Conservation (phyloP, 2,329 filamentous ascomycete genomes). For the Teratosphaeria destructans region DNA sequence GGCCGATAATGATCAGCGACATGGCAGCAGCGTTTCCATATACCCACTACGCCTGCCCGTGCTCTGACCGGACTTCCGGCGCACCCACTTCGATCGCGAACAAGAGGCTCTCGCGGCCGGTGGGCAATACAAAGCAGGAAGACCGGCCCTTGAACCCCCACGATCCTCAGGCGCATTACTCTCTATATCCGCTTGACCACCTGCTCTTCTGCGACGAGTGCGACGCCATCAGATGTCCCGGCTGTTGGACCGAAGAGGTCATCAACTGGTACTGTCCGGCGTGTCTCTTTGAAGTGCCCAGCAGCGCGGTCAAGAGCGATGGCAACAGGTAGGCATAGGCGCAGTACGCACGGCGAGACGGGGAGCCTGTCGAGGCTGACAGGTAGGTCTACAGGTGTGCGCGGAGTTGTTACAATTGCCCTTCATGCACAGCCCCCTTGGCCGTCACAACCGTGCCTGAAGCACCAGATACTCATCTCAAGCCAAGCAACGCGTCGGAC, state of each 20-base stretch:
- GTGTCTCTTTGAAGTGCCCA: slow-evolving; percentile 92
- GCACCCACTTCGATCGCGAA: slow-evolving; percentile 26
- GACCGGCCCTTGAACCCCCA: slow-evolving; percentile 78
- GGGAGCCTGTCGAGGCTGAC: slow-evolving; percentile 3
- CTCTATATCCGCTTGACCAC: slow-evolving; percentile 84
- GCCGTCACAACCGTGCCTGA: slow-evolving; percentile 61
- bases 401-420: slow-evolving; percentile 91
- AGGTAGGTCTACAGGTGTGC: slow-evolving; percentile 43
- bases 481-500: slow-evolving; percentile 10
- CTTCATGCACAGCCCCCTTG: slow-evolving; percentile 73
- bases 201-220: slow-evolving; percentile 96
- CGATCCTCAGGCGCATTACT: slow-evolving; percentile 76
- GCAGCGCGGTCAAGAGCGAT: slow-evolving; percentile 82
- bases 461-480: slow-evolving; percentile 15
- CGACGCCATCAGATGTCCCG: slow-evolving; percentile 85
- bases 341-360: neutral
- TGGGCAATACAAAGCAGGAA: slow-evolving; percentile 34
- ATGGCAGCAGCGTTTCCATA: slow-evolving; percentile 42
- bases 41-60: slow-evolving; percentile 55
- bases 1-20: neutral
- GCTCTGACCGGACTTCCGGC: slow-evolving; percentile 39
- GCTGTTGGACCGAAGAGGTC: slow-evolving; percentile 88
- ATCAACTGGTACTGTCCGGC: slow-evolving; percentile 91
- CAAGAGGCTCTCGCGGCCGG: slow-evolving; percentile 9
- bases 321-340: slow-evolving; percentile 63